Percentiles rank a stretch among this genome's conserved stretches.
Conservation (phyloP, 257 asterid species). For the Solanum dulcamara region DNA sequence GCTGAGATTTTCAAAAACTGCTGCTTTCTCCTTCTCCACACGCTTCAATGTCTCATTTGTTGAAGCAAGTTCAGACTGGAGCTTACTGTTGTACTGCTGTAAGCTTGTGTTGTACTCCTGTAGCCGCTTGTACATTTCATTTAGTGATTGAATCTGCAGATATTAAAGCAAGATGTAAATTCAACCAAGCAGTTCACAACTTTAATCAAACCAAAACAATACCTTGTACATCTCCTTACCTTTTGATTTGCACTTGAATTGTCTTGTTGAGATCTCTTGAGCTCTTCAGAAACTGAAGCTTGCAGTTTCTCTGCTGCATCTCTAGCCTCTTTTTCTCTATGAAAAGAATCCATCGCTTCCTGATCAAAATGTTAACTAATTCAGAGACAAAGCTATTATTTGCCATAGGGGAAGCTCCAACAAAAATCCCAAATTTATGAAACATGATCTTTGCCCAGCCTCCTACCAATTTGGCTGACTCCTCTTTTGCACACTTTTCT, state of each 20-base stretch:
- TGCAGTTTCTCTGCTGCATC: conserved; percentile 58
- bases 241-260: conserved; percentile 44
- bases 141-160: conserved; percentile 67
- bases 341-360: conserved; percentile 68
- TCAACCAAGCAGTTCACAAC: neutral
- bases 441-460: neutral
- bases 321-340: conserved; percentile 62
- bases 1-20: conserved; percentile 68
- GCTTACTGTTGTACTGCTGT: conserved; percentile 78
- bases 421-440: neutral
- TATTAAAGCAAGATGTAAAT: neutral
- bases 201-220: neutral
- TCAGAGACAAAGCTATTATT: neutral
- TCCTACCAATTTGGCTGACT: conserved; percentile 57
- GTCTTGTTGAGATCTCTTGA: conserved; percentile 59
- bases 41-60: conserved; percentile 60
- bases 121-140: conserved; percentile 57
- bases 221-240: conserved; percentile 21
- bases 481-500: conserved; percentile 61
- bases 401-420: neutral
- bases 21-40: conserved; percentile 77
- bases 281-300: conserved; percentile 65
- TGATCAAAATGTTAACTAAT: conserved; percentile 11
- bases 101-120: conserved; percentile 86
- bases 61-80: conserved; percentile 65